phyloP scores from a whole-genome alignment of 1,284 basidiomycete genomes.

The Ganoderma lucidum region DNA sequence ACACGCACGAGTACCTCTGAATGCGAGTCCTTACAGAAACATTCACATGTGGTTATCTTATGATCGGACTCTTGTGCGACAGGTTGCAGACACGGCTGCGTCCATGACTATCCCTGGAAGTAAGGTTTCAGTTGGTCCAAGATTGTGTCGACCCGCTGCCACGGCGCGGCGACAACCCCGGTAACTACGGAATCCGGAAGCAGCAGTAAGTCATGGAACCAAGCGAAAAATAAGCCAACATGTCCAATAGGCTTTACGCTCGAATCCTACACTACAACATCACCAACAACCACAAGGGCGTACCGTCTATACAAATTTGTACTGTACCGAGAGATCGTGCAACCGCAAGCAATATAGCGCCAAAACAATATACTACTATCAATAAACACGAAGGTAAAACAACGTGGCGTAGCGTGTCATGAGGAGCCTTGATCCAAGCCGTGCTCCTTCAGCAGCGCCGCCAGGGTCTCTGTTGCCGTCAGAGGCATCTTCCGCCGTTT shows the following conservation, averaged over 20 bases:
- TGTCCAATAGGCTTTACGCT: not conserved
- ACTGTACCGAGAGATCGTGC: not conserved
- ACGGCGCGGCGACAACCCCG: not conserved
- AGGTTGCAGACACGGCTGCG: not conserved
- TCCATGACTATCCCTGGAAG: constrained; percentile 3
- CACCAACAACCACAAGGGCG: not conserved
- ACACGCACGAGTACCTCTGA: not conserved
- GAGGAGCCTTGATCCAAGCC: constrained; percentile 13
- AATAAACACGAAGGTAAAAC: constrained; percentile 2
- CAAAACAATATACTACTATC: not conserved
- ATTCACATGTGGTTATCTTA: constrained; percentile 1
- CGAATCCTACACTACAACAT: not conserved
- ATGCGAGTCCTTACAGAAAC: not conserved
- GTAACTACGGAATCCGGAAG: constrained; percentile 1
- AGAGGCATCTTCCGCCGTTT: constrained; percentile 32
- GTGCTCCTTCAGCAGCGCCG: constrained; percentile 27
- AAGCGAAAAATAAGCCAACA: not conserved
- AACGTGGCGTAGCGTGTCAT: constrained; percentile 2
- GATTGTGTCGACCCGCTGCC: constrained; percentile 2
- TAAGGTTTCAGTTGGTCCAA: not conserved
- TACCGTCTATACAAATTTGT: not conserved
- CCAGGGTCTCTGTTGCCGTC: constrained; percentile 38
- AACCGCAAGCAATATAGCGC: not conserved
- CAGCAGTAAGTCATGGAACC: not conserved
- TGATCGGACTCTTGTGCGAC: not conserved